These are phyloP conservation scores for Anisodus acutangulus DNA, from an alignment of 257 asterid species.

Conservation along the genomic window DNA sequence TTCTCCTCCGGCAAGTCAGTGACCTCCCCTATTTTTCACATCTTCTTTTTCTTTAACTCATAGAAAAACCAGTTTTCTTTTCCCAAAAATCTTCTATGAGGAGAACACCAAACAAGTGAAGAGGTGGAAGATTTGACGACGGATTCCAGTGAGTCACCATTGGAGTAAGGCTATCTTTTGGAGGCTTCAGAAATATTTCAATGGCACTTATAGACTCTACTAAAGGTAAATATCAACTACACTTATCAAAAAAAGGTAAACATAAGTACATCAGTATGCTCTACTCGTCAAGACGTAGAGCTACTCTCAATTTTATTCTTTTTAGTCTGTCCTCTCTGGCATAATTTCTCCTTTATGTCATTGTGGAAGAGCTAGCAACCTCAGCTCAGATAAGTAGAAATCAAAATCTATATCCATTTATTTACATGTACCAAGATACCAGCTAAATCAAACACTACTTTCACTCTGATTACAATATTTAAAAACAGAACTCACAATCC, in stretches of 20 bases:
- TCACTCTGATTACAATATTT: neutral
- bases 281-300: too few relatives aligned
- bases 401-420: neutral
- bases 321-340: too few relatives aligned
- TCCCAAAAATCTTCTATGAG: neutral
- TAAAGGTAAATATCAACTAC: too few relatives aligned
- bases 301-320: too few relatives aligned
- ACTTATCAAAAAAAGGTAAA: too few relatives aligned
- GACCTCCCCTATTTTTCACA: neutral
- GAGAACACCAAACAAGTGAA: neutral
- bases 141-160: neutral
- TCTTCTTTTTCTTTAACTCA: neutral
- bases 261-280: neutral
- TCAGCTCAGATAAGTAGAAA: too few relatives aligned
- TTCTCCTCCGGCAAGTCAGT: neutral
- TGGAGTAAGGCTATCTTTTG: neutral
- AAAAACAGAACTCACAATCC: neutral
- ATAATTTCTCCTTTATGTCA: too few relatives aligned
- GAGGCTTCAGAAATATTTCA: too few relatives aligned
- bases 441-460: constrained; percentile 18
- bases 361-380: too few relatives aligned
- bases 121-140: neutral
- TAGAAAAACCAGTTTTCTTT: neutral
- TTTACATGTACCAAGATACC: constrained; percentile 7
- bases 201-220: too few relatives aligned